Percentiles rank a stretch among this genome's conserved stretches.
Conservation (phyloP, 129 eudicot genomes). For the Flaveria linearis region DNA sequence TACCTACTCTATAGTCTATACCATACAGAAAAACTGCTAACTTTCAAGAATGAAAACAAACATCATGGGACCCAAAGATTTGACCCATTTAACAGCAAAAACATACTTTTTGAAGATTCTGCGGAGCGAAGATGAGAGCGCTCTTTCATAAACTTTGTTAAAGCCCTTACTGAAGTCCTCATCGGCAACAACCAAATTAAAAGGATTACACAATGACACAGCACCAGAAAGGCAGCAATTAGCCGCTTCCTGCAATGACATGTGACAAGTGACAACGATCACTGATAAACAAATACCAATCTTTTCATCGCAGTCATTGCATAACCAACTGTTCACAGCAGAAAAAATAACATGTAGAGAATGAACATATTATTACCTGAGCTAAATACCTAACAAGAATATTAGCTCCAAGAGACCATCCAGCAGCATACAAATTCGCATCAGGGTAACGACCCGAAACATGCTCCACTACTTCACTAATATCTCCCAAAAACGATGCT, state of each 20-base stretch:
- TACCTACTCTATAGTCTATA: neutral
- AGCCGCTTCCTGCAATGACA: slow-evolving; percentile 66
- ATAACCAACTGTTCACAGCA: neutral
- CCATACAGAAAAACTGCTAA: neutral
- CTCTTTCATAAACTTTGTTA: slow-evolving; percentile 72
- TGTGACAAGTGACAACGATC: neutral
- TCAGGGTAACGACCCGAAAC: slow-evolving; percentile 65
- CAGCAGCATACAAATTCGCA: slow-evolving; percentile 85
- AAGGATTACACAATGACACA: slow-evolving; percentile 95
- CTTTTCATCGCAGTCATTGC: neutral
- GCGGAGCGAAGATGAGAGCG: slow-evolving; percentile 71
- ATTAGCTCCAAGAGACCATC: slow-evolving; percentile 98
- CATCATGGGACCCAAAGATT: neutral
- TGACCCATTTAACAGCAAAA: neutral
- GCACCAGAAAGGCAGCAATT: slow-evolving; percentile 87
- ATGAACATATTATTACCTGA: slow-evolving; percentile 50
- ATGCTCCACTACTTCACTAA: slow-evolving; percentile 72
- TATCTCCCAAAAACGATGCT: slow-evolving; percentile 87
- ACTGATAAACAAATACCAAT: neutral
- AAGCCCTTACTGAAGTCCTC: slow-evolving; percentile 91
- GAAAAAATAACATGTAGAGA: too few species aligned
- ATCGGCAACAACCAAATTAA: slow-evolving; percentile 74
- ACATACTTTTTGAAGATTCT: slow-evolving; percentile 65
- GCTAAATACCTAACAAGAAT: slow-evolving; percentile 85
- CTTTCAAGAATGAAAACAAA: neutral